Percentiles rank a stretch among this genome's conserved stretches.
Conservation (phyloP, 2,329 filamentous ascomycete genomes). For the Hypoxylon sp. region DNA sequence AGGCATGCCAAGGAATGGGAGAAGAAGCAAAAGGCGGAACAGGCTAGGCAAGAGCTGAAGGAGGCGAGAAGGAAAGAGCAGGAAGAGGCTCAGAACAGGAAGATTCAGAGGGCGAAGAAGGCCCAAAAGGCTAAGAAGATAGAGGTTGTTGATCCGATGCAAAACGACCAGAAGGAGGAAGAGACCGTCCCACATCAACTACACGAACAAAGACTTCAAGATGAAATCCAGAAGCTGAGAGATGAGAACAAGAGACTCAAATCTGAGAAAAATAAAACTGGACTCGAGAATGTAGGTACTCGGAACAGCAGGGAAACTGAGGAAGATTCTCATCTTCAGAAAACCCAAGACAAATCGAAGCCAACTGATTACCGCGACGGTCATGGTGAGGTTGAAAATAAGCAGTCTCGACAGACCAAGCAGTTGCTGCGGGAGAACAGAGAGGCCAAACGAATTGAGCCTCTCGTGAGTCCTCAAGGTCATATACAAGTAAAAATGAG, state of each 20-base stretch:
- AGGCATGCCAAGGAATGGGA: constrained; percentile 15
- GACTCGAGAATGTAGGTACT: not conserved
- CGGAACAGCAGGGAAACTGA: not conserved
- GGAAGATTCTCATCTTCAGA: not conserved
- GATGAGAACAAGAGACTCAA: not conserved
- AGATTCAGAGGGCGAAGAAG: constrained; percentile 1
- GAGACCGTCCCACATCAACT: not conserved
- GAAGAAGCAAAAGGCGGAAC: constrained; percentile 14
- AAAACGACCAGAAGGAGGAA: not conserved
- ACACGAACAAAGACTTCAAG: not conserved
- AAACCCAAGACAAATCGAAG: not conserved
- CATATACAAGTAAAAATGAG: not conserved
- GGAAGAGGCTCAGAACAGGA: constrained; percentile 12
- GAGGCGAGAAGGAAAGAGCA: constrained; percentile 26
- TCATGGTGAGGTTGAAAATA: not conserved
- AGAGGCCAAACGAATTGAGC: not conserved
- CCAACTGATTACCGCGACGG: not conserved
- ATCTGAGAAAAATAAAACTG: not conserved
- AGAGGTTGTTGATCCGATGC: not conserved
- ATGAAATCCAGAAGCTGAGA: not conserved
- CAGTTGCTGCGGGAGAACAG: not conserved
- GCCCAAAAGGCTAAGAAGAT: not conserved
- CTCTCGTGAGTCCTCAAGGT: not conserved
- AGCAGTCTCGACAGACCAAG: not conserved
- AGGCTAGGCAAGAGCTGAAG: constrained; percentile 18